These are phyloP conservation scores for Panicum hallii DNA, from an alignment of 202 grass and related monocot species.

Conservation along the genomic window DNA sequence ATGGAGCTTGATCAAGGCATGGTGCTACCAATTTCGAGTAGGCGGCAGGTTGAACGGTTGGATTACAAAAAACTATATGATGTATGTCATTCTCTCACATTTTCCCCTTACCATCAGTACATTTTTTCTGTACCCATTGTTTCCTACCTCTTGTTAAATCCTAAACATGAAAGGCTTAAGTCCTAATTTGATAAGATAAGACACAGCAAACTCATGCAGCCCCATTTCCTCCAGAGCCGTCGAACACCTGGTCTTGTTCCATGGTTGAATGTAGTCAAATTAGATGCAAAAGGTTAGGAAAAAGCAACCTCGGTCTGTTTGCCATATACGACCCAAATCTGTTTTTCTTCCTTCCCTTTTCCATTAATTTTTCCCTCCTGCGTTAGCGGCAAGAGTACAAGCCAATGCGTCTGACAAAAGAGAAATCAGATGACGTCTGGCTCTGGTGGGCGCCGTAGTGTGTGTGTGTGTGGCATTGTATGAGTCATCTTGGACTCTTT, in stretches of 20 bases:
- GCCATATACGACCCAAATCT: neutral
- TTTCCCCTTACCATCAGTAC: slow-evolving; percentile 11
- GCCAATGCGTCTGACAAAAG: neutral
- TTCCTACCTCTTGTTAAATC: neutral
- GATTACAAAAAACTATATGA: slow-evolving; percentile 92
- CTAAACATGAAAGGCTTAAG: neutral
- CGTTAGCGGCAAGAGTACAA: neutral
- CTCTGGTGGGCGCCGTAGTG: neutral
- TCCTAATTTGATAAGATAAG: neutral
- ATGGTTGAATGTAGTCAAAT: neutral
- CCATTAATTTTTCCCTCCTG: neutral
- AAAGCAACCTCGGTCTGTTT: neutral
- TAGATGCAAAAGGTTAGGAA: neutral
- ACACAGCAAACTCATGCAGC: neutral
- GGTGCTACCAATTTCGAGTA: slow-evolving; percentile 55
- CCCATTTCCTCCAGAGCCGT: neutral
- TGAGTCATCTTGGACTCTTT: neutral
- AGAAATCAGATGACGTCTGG: neutral
- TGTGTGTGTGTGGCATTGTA: neutral
- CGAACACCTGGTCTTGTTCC: neutral
- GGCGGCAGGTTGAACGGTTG: slow-evolving; percentile 66
- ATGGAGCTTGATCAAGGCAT: slow-evolving; percentile 52
- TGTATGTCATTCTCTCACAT: slow-evolving; percentile 58
- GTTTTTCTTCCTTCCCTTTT: neutral
- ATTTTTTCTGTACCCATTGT: slow-evolving; percentile 34